These are phyloP conservation scores for Syzygium grande DNA, from an alignment of 345 rosid genomes.

Conservation along the genomic window DNA sequence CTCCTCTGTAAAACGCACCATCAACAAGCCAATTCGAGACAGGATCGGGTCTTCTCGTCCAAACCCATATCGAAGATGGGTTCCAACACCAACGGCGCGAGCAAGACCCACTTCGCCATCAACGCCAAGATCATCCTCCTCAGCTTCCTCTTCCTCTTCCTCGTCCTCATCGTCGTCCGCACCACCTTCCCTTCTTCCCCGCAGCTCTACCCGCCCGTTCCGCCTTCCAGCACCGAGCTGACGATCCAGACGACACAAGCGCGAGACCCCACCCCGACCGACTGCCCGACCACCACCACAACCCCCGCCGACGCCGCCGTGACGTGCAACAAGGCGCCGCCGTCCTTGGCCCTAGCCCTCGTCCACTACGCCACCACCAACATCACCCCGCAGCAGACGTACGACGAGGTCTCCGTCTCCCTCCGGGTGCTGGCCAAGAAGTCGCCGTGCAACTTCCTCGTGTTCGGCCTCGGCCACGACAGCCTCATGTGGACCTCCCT, in stretches of 20 bases:
- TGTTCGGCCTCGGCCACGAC: slow-evolving; percentile 83
- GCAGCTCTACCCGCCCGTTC: slow-evolving; percentile 8
- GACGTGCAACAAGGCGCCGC: slow-evolving; percentile 52
- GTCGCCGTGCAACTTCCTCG: slow-evolving; percentile 82
- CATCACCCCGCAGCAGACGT: slow-evolving; percentile 87
- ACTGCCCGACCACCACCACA: slow-evolving; percentile 4
- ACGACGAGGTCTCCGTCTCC: slow-evolving; percentile 66
- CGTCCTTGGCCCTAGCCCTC: slow-evolving; percentile 54
- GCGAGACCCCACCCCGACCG: neutral
- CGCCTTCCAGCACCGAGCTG: neutral
- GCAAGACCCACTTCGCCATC: slow-evolving; percentile 16
- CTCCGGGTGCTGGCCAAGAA: slow-evolving; percentile 46
- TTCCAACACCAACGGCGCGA: neutral
- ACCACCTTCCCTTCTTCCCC: slow-evolving; percentile 31
- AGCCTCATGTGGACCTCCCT: slow-evolving; percentile 90
- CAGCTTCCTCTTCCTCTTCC: slow-evolving; percentile 25
- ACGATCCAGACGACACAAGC: neutral
- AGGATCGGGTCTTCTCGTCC: neutral
- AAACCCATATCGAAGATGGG: neutral
- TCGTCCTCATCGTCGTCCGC: slow-evolving; percentile 34
- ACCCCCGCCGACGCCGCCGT: slow-evolving; percentile 9
- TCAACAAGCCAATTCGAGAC: neutral
- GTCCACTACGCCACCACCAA: slow-evolving; percentile 71
- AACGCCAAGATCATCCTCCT: slow-evolving; percentile 30
- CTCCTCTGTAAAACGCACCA: neutral